Percentiles rank a stretch among this genome's conserved stretches.
Evolutionary conservation across 2,329 filamentous ascomycete genomes (phyloP).

Genomic region (Ceratocystis harringtonii): DNA sequence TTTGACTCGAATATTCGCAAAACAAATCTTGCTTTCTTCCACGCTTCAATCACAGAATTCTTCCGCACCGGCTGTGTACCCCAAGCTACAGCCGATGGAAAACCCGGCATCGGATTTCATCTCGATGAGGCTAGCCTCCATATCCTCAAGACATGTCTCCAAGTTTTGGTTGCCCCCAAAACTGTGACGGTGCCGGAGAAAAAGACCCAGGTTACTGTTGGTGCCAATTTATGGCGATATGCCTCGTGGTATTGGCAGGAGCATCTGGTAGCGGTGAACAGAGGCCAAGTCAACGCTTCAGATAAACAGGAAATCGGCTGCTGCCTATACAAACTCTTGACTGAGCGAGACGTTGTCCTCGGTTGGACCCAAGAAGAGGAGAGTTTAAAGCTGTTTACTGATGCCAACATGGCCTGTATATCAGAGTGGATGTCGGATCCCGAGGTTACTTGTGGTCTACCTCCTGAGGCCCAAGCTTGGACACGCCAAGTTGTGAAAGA

Average conservation of each 20-base stretch:
- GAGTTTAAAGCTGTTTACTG: slow-evolving; percentile 29
- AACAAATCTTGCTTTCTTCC: slow-evolving; percentile 28
- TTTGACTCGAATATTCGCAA: slow-evolving; percentile 30
- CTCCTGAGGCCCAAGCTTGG: slow-evolving; percentile 24
- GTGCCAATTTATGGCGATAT: slow-evolving; percentile 23
- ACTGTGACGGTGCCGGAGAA: neutral
- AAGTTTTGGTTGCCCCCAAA: slow-evolving; percentile 26
- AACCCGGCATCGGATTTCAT: slow-evolving; percentile 25
- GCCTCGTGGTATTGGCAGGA: slow-evolving; percentile 34
- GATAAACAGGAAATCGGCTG: slow-evolving; percentile 26
- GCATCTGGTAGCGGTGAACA: slow-evolving; percentile 26
- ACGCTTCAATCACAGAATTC: slow-evolving; percentile 16
- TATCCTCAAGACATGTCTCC: slow-evolving; percentile 27
- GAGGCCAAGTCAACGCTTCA: slow-evolving; percentile 19
- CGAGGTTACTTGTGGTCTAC: slow-evolving; percentile 23
- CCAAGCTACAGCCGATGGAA: slow-evolving; percentile 7
- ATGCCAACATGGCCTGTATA: slow-evolving; percentile 27
- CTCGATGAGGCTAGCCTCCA: slow-evolving; percentile 25
- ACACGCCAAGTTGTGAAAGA: slow-evolving; percentile 21
- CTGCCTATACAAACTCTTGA: slow-evolving; percentile 27
- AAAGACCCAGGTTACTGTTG: slow-evolving; percentile 1
- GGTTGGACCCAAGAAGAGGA: slow-evolving; percentile 31
- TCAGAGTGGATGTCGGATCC: slow-evolving; percentile 26
- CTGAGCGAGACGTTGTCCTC: slow-evolving; percentile 25
- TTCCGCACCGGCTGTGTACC: slow-evolving; percentile 14